A percentile compares a stretch with the other conserved stretches of the same genome.
Evolutionary conservation across 805 yeast species (phyloP).

Genomic region (Candida dendrica): DNA sequence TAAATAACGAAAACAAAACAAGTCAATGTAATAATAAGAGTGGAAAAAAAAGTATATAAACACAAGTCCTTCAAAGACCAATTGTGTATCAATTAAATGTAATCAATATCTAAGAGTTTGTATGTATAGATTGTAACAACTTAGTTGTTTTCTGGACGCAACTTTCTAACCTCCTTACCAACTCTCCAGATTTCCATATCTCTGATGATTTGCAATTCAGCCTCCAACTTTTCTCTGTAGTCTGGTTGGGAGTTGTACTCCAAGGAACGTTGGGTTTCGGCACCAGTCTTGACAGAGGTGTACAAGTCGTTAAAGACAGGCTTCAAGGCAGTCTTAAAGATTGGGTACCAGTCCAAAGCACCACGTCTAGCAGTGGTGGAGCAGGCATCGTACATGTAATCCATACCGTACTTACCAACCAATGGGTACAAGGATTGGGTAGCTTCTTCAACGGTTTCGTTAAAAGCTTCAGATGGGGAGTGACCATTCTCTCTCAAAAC

Average conservation of each 20-base stretch:
- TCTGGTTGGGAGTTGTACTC: constrained; percentile 98
- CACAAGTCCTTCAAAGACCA: background rate
- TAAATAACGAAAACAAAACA: background rate
- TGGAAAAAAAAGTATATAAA: background rate
- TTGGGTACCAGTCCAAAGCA: constrained; percentile 99
- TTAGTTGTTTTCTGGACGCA: constrained; percentile 98
- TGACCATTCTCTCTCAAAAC: constrained; percentile 99
- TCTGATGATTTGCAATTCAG: constrained; percentile 89
- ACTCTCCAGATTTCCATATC: constrained; percentile 99
- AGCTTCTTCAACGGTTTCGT: constrained; percentile 99
- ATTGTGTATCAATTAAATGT: background rate
- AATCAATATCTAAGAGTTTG: background rate
- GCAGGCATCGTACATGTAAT: constrained; percentile 99
- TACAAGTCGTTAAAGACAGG: constrained; percentile 96
- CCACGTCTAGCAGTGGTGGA: constrained; percentile 99
- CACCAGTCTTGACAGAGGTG: constrained; percentile 90
- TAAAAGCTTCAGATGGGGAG: constrained; percentile 99
- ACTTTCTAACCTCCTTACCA: constrained; percentile 99
- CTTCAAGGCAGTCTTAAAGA: constrained; percentile 96
- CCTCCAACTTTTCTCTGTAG: constrained; percentile 94
- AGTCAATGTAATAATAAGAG: background rate
- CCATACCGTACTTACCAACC: constrained; percentile 99
- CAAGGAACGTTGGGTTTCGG: constrained; percentile 96
- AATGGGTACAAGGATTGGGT: constrained; percentile 99
- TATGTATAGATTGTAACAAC: background rate